Percentiles rank a stretch among this genome's conserved stretches.
Conservation (phyloP, 2,329 filamentous ascomycete genomes). For the Botrytis aclada region DNA sequence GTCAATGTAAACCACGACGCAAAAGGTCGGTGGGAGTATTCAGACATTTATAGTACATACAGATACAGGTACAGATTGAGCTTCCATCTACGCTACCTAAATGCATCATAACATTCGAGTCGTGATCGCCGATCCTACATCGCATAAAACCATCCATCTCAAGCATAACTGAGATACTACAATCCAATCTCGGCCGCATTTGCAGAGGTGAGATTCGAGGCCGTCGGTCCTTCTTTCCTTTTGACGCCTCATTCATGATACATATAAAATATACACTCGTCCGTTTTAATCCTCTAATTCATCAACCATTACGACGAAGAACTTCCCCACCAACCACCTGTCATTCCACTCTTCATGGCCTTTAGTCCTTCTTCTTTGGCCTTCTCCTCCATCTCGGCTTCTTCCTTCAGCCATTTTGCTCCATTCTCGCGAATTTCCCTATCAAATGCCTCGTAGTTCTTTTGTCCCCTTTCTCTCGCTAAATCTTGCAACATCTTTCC, state of each 20-base stretch:
- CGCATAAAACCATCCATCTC: neutral
- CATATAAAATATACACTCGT: constrained; percentile 9
- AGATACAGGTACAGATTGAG: neutral
- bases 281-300: neutral
- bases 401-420: constrained; percentile 93
- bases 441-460: constrained; percentile 85
- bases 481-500: constrained; percentile 98
- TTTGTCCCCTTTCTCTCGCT: constrained; percentile 85
- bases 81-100: neutral
- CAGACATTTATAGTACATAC: constrained; percentile 5
- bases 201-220: constrained; percentile 12
- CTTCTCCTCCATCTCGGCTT: constrained; percentile 84
- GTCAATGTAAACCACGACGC: neutral
- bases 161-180: neutral
- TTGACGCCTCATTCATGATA: constrained; percentile 13
- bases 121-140: neutral
- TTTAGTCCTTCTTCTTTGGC: constrained; percentile 86
- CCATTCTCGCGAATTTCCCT: constrained; percentile 90
- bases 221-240: neutral
- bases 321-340: constrained; percentile 49
- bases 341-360: constrained; percentile 80
- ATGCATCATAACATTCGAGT: constrained; percentile 2
- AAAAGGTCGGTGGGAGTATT: neutral
- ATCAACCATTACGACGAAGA: constrained; percentile 12
- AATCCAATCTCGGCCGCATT: neutral